Percentiles rank a stretch among this genome's conserved stretches.
phyloP scores from a whole-genome alignment of 2,329 filamentous ascomycete genomes.

The Hysterium pulicare region DNA sequence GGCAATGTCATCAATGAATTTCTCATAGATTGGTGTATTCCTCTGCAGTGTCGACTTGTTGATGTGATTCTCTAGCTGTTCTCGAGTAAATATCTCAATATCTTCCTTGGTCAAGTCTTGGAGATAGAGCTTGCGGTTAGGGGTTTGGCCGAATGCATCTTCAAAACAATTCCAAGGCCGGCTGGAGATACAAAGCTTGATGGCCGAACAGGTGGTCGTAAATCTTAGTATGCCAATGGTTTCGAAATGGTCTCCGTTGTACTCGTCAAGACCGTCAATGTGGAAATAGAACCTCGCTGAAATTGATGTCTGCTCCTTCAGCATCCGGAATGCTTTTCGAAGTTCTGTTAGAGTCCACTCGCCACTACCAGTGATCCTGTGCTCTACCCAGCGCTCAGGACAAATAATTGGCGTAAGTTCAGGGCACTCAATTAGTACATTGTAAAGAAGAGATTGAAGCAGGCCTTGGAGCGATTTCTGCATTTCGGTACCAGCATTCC shows the following conservation, averaged over 20 bases:
- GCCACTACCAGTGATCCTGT: too few species aligned
- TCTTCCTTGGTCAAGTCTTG: conserved; percentile 11
- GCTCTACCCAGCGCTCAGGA: background rate
- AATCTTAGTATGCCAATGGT: conserved; percentile 3
- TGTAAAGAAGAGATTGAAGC: conserved; percentile 16
- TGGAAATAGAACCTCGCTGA: conserved; percentile 1
- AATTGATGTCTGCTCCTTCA: too few species aligned
- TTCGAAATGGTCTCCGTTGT: background rate
- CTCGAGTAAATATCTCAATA: conserved; percentile 7
- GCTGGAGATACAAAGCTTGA: conserved; percentile 14
- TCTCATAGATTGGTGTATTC: background rate
- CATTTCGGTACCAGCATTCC: conserved; percentile 16
- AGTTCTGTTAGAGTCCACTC: background rate
- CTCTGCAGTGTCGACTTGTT: background rate
- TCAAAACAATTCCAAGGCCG: conserved; percentile 11
- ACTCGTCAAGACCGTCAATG: conserved; percentile 4
- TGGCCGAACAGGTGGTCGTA: conserved; percentile 1
- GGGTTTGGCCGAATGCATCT: conserved; percentile 6
- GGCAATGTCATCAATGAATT: conserved; percentile 2
- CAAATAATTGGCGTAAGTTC: background rate
- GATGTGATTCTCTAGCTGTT: conserved; percentile 3
- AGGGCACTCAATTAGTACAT: conserved; percentile 4
- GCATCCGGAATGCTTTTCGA: background rate
- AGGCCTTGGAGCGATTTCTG: conserved; percentile 21
- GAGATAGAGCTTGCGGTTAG: conserved; percentile 1